Evolutionary conservation across 257 asterid species (phyloP).

Genomic region (Phtheirospermum japonicum): DNA sequence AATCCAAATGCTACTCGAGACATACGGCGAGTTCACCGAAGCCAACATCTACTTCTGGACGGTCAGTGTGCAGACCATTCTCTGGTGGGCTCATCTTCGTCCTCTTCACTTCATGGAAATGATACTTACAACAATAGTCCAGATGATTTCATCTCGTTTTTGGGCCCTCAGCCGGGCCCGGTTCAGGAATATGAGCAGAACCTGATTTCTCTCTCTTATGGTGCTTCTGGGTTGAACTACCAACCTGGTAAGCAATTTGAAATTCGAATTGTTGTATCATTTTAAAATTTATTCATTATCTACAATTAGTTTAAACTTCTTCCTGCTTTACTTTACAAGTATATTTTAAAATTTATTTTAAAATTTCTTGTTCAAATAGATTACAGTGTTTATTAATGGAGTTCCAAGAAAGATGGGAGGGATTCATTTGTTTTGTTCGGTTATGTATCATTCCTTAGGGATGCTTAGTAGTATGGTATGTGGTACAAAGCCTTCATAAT

Average conservation of each 20-base stretch:
- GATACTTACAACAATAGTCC: no score
- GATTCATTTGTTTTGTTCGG: constrained; percentile 51
- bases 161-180: no score
- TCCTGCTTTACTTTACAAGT: no score
- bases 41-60: constrained; percentile 88
- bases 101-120: constrained; percentile 27
- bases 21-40: constrained; percentile 71
- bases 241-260: no score
- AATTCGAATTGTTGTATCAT: no score
- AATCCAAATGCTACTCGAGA: constrained; percentile 62
- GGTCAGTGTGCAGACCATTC: no score
- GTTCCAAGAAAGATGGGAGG: no score
- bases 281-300: no score
- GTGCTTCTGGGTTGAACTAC: constrained; percentile 31
- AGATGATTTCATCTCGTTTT: constrained; percentile 21
- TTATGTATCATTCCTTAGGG: constrained; percentile 64
- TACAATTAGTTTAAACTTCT: no score
- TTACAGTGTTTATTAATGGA: constrained; percentile 73
- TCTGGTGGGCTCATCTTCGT: constrained; percentile 33
- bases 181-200: constrained; percentile 36
- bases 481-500: constrained; percentile 55
- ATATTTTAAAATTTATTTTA: no score
- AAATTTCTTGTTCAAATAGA: no score
- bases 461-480: constrained; percentile 55
- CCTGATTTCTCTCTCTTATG: constrained; percentile 30